phyloP scores from a whole-genome alignment of 129 eudicot genomes.

The Flaveria brownii region DNA sequence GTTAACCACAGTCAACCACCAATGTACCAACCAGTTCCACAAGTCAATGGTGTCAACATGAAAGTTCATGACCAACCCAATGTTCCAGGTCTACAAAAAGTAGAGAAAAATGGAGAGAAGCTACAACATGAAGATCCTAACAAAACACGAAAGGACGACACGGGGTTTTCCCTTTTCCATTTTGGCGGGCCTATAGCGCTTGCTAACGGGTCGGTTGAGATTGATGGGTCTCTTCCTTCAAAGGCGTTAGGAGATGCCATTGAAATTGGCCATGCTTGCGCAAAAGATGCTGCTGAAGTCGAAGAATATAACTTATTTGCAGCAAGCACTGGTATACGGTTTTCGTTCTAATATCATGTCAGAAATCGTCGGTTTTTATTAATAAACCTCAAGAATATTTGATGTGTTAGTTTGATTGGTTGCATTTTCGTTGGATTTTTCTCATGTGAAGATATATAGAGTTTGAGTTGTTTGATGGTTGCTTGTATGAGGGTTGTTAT shows the following conservation, averaged over 20 bases:
- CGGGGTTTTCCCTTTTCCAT: constrained; percentile 82
- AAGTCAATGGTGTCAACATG: constrained; percentile 41
- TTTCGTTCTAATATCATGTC: constrained; percentile 53
- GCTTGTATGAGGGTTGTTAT: constrained; percentile 43
- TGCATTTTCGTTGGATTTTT: constrained; percentile 27
- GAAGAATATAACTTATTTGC: constrained; percentile 86
- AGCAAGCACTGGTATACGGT: constrained; percentile 65
- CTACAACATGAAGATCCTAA: constrained; percentile 30
- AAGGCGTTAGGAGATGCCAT: constrained; percentile 30
- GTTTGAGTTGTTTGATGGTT: constrained; percentile 53
- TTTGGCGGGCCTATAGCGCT: constrained; percentile 88
- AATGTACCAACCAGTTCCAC: constrained; percentile 56
- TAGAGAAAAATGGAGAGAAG: constrained; percentile 33
- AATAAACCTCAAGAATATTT: constrained; percentile 50
- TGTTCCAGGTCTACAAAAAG: constrained; percentile 28
- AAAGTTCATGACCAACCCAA: constrained; percentile 43
- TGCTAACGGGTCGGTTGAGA: constrained; percentile 59
- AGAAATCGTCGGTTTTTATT: constrained; percentile 28
- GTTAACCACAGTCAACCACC: constrained; percentile 53
- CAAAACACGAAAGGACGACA: constrained; percentile 37
- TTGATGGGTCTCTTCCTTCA: constrained; percentile 36
- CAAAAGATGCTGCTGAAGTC: constrained; percentile 47
- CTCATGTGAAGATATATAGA: constrained; percentile 36
- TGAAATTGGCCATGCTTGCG: constrained; percentile 43
- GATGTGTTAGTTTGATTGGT: constrained; percentile 34